phyloP scores from a whole-genome alignment of 768 basidiomycete species.

The Leccinum rimulosum region DNA sequence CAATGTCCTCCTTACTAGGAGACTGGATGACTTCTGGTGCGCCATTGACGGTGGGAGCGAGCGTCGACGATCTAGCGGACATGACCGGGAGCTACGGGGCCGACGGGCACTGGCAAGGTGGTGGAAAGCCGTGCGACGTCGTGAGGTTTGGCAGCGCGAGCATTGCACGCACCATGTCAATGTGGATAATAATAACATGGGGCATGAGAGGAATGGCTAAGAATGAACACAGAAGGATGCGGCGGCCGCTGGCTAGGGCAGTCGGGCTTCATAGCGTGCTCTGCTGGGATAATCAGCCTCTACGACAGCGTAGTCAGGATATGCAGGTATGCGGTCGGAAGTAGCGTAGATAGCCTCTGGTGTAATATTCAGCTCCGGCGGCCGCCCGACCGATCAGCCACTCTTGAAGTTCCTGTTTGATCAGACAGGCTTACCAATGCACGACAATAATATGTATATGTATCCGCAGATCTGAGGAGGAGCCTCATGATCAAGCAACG shows the following conservation, averaged over 20 bases:
- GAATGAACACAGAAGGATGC: not conserved
- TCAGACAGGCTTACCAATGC: not conserved
- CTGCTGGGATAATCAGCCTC: not conserved
- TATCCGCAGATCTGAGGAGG: not conserved
- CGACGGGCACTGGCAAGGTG: not conserved
- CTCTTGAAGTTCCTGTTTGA: not conserved
- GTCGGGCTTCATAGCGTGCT: not conserved
- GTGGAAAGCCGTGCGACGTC: not conserved
- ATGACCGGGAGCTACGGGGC: not conserved
- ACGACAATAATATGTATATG: not conserved
- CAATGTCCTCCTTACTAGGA: slow-evolving; percentile 3
- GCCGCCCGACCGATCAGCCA: not conserved
- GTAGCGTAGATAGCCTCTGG: not conserved
- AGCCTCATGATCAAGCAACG: not conserved
- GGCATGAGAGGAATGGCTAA: not conserved
- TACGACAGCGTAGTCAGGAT: not conserved
- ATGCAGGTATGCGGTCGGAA: not conserved
- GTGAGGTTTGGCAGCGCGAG: not conserved
- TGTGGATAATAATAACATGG: slow-evolving; percentile 7
- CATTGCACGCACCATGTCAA: not conserved
- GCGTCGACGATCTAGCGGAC: slow-evolving; percentile 8
- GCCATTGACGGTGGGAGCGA: slow-evolving; percentile 9
- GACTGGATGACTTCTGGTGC: slow-evolving; percentile 1
- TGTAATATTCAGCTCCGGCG: not conserved
- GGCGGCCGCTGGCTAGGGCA: not conserved